These are phyloP conservation scores for Striga asiatica DNA, from an alignment of 257 asterid genomes.

Conservation along the genomic window DNA sequence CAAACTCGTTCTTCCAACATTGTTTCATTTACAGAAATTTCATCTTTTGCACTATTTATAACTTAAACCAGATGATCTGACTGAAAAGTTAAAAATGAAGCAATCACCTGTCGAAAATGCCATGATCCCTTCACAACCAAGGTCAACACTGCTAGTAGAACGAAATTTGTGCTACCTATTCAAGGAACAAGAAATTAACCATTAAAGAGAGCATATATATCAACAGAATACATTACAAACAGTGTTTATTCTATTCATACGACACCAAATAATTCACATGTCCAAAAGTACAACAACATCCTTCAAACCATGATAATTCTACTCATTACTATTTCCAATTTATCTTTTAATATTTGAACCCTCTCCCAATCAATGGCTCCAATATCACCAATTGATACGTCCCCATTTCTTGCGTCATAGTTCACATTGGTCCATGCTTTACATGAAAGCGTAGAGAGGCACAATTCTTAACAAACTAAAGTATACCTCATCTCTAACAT, in stretches of 20 bases:
- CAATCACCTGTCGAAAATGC: slow-evolving; percentile 79
- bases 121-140: slow-evolving; percentile 80
- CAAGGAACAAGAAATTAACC: background rate
- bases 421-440: background rate
- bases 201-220: background rate
- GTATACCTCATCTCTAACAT: background rate
- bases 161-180: slow-evolving; percentile 87
- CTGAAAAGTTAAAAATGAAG: slow-evolving; percentile 10
- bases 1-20: background rate
- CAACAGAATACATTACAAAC: background rate
- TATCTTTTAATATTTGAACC: background rate
- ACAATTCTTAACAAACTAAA: background rate
- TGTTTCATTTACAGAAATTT: no score
- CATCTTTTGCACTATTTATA: no score
- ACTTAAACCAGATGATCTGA: background rate
- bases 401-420: background rate
- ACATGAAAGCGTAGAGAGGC: background rate
- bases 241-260: background rate
- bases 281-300: background rate
- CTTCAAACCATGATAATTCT: no score
- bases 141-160: slow-evolving; percentile 69
- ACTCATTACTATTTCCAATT: background rate
- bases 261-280: no score
- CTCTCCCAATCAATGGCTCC: no score
- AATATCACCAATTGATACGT: background rate